Evolutionary conservation across 2,329 filamentous ascomycete genomes (phyloP), one percentile per base, ranked within the genome.

Genomic region (Sarocladium kiliense): DNA sequence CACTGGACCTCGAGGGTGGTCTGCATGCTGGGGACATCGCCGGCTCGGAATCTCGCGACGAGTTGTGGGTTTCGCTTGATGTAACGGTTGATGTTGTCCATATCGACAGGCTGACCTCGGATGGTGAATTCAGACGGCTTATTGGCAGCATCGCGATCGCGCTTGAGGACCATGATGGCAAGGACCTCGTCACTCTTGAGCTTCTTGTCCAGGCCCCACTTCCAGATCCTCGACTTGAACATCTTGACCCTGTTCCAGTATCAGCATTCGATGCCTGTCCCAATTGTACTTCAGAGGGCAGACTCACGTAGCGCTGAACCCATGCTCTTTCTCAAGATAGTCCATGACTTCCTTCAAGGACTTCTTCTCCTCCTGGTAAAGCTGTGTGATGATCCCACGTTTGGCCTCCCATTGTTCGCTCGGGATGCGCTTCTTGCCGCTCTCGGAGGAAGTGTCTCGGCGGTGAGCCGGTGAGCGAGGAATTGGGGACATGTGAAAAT

Each of bases 171-270:
- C 39, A 74, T 66, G 45, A 74, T 68, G 54, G 70, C 68, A 23
- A 73, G 58, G 3, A 74, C 70, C 56, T 74, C 72, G 27, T 71
- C 68, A 42, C 71, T 68, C 58, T 73, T 72, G 53, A 74, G 63
- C 59, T 74, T 74, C 60, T 74, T 74, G 53, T 72, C 70, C 41
- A 74, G 66, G 4, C 70, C 68, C 72, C 72, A 74, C 59, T 70
- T 68, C 64, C 67, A 71, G 49, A 74, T 72, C 44, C 71, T 67
- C 44, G 71, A 73, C 64, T 74, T 74, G 62, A 71, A 74, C 70
- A 74, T 74, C 60, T 72, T 73, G 54, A 71, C 68, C 19, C 71
- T 73, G 56, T 10, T 12, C 21, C 16, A 41, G 39, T 45, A 55
- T 53, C n/a, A 27, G 21, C 53, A 36, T 36, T 7, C 44, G 5